Base-by-base conservation (phyloP, 345 rosid genomes). In the Syzygium jambos region DNA sequence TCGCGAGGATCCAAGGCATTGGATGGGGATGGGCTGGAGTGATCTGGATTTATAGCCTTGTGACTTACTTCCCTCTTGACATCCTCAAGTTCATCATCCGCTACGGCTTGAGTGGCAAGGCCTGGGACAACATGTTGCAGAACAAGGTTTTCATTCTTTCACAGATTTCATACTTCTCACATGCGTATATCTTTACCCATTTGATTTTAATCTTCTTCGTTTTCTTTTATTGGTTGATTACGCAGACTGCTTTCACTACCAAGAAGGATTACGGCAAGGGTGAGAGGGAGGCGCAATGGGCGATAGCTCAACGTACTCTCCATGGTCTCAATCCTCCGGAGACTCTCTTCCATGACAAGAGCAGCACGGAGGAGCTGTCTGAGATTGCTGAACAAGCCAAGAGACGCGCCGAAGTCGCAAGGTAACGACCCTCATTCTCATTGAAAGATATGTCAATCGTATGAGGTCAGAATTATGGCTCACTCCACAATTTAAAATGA, bases 1-100 rank as follows among this genome's bases (percentile, higher is more conserved):
- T 96, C 38, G 96, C 96, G 49, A 91, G 95, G 88, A 93, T 96
- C 89, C 43, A 89, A 27, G 98, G 98, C 34, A 90, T 94, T 55
- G 95, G 96, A n/a, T 95, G 98, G 98, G 95, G 93, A 91, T 94
- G 98, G 98, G 97, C 94, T 41, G 98, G 95, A 87, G 93, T 89
- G 17, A 93, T 96, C 86, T 96, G 98, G 96, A 1, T 93, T 59
- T 96, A 87, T 88, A 95, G 93, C 88, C 49, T 94, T 53, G 52
- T 96, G 84, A 92, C 95, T 9, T 95, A 92, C 91, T 52, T 95
- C 87, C 97, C 98, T 86, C 98, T 96, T 30, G 97, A 95, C 86
- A 52, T 94, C 87, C 93, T 95, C 87, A 95, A 96, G 94, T 95
- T 96, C 90, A 85, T 94, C 88, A 95, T 91, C 86, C 96, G 95